These are phyloP conservation scores for Metarhizium brunneum DNA, from an alignment of 2,329 filamentous ascomycete genomes.

Conservation along the genomic window DNA sequence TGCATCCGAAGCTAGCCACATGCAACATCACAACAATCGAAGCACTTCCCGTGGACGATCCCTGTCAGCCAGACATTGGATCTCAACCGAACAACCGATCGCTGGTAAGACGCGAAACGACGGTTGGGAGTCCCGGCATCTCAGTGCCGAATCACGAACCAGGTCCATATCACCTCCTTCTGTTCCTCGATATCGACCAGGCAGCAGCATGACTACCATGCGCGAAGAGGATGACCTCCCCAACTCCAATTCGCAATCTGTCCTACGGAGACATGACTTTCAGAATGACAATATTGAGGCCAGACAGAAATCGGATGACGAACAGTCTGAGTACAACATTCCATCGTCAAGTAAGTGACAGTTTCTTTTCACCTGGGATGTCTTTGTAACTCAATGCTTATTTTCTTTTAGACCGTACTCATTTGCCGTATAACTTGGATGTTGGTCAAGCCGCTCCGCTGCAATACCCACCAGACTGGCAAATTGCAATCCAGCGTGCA, in stretches of 20 bases:
- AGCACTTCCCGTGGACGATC: not conserved
- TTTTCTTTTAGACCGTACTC: not conserved
- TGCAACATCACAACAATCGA: not conserved
- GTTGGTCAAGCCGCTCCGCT: not conserved
- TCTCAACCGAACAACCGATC: not conserved
- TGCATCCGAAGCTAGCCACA: not conserved
- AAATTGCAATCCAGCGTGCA: constrained; percentile 4
- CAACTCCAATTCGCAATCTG: not conserved
- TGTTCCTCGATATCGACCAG: constrained; percentile 7
- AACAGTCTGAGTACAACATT: not conserved
- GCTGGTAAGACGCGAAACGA: not conserved
- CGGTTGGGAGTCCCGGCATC: constrained; percentile 2
- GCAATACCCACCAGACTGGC: constrained; percentile 1
- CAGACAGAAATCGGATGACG: not conserved
- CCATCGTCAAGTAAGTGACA: not conserved
- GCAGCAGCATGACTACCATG: not conserved
- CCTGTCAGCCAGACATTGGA: not conserved
- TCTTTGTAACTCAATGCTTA: not conserved
- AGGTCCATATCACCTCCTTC: constrained; percentile 8
- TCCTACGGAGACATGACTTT: not conserved
- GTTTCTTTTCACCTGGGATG: not conserved
- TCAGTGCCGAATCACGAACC: not conserved
- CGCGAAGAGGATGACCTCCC: not conserved
- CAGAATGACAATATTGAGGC: not conserved
- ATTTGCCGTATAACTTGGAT: not conserved